Base-by-base conservation (phyloP, 306 rosid genomes). In the Aeschynomene evenia region DNA sequence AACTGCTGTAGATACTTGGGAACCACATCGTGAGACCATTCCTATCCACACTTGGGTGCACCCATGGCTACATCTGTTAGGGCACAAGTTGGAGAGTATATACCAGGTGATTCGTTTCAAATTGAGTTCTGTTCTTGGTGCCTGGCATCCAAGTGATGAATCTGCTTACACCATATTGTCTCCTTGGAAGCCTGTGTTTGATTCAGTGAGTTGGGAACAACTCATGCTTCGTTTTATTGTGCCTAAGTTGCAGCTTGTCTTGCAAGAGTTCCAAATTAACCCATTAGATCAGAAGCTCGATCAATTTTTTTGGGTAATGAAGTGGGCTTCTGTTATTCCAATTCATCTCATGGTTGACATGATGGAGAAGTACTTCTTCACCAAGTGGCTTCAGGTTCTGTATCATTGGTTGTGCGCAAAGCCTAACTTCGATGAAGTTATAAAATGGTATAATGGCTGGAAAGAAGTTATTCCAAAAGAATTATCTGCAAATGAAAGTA, bases 21-120 rank as follows among this genome's bases (percentile, higher is more conserved):
- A 94, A 63, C 99, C 97, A 9, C 96, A 85, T 62, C 95, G 80
- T 21, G 95, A 94, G 78, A 87, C 95, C 46, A 85, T 94, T 82
- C 96, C 96, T 61, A 91, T 89, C 69, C 99, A 91, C 72, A 85
- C 85, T 7, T 94, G 97, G 97, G 88, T 94, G 69, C 99, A 94
- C 82, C 97, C 97, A 31, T 94, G 97, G 99, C 82, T 94, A 24
- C 97, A 88, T n/a, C 61, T 84, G 77, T 72, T 94, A 70, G 97
- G 96, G 34, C 79, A 83, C 81, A 89, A 83, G 77, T 68, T 94
- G 82, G 95, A 94, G 83, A 88, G 85, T 20, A 77, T 89, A 52
- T 94, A 83, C 76, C 91, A 86, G 66, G 83, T 70, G 39, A 89
- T 94, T 72, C 95, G 95, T n/a, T 84, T 72, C 63, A 94, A 88